These are phyloP conservation scores for Neurospora sublineolata DNA, from an alignment of 495 filamentous ascomycete genomes.

Conservation along the genomic window DNA sequence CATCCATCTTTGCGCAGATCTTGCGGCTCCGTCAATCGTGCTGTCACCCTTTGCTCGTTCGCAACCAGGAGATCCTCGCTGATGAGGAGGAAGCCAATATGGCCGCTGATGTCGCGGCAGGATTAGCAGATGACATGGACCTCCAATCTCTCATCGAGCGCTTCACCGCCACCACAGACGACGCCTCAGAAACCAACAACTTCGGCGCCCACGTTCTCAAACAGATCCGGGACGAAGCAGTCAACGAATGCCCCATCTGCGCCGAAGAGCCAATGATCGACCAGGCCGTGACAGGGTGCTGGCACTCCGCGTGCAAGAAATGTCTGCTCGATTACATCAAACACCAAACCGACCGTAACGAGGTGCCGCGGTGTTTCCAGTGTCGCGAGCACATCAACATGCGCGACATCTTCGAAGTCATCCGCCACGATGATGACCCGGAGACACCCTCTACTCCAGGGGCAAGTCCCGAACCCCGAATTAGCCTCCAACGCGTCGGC, in stretches of 20 bases:
- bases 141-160: conserved; percentile 71
- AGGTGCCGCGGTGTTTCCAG: conserved; percentile 71
- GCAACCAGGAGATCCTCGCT: conserved; percentile 70
- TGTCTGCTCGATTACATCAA: conserved; percentile 78
- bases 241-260: conserved; percentile 89
- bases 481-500: conserved; percentile 71
- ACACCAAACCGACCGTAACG: conserved; percentile 67
- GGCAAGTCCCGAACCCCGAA: conserved; percentile 34
- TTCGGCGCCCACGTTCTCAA: conserved; percentile 79
- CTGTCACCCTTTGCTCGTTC: conserved; percentile 81
- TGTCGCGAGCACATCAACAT: conserved; percentile 74
- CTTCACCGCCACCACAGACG: conserved; percentile 60
- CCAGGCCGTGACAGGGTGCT: conserved; percentile 87
- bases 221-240: conserved; percentile 81
- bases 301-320: conserved; percentile 91
- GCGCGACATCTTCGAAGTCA: conserved; percentile 82
- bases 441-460: conserved; percentile 21
- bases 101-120: conserved; percentile 65
- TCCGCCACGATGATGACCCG: conserved; percentile 40
- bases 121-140: conserved; percentile 93
- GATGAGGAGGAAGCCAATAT: conserved; percentile 81
- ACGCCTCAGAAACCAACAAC: conserved; percentile 43
- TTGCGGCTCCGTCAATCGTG: conserved; percentile 87
- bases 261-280: conserved; percentile 89
- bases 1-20: conserved; percentile 94